Conservation (phyloP, 2,329 filamentous ascomycete genomes). For the Trichoderma sp. region DNA sequence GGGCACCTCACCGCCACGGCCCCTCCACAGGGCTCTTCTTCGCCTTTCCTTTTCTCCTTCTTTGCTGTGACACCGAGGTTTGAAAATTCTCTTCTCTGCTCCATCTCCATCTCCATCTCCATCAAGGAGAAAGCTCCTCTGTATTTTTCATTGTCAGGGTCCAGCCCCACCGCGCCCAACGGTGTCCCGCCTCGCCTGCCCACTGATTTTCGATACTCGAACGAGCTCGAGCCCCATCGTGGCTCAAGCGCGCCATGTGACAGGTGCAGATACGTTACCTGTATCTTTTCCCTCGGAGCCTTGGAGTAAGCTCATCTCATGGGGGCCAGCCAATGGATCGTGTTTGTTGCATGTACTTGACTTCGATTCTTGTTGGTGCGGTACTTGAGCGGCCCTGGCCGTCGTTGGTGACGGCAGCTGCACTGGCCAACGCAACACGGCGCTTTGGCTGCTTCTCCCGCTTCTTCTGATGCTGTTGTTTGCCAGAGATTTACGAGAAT, state of each 20-base stretch:
- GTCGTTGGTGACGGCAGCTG: neutral
- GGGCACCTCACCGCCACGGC: conserved; percentile 3
- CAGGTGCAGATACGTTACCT: conserved; percentile 15
- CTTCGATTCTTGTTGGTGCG: neutral
- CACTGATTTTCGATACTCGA: conserved; percentile 24
- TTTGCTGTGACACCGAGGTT: neutral
- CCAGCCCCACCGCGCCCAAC: conserved; percentile 1
- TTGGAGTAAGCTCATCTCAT: neutral
- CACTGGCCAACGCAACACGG: neutral
- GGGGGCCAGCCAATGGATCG: conserved; percentile 5
- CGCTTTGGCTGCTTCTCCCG: neutral
- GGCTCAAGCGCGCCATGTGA: conserved; percentile 19
- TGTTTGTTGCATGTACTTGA: neutral
- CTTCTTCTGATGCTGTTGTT: neutral
- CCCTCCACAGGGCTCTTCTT: neutral
- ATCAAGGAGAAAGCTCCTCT: neutral
- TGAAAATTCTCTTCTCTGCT: neutral
- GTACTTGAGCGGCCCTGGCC: neutral
- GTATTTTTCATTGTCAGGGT: neutral
- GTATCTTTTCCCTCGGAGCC: neutral
- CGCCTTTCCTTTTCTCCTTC: neutral
- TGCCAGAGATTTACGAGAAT: neutral
- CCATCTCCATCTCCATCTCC: neutral
- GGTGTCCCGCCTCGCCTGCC: conserved; percentile 11
- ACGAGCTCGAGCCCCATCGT: conserved; percentile 19